These are phyloP conservation scores for Stagonosporopsis cucurbitacearum DNA, from an alignment of 2,329 filamentous ascomycete species.

Conservation along the genomic window DNA sequence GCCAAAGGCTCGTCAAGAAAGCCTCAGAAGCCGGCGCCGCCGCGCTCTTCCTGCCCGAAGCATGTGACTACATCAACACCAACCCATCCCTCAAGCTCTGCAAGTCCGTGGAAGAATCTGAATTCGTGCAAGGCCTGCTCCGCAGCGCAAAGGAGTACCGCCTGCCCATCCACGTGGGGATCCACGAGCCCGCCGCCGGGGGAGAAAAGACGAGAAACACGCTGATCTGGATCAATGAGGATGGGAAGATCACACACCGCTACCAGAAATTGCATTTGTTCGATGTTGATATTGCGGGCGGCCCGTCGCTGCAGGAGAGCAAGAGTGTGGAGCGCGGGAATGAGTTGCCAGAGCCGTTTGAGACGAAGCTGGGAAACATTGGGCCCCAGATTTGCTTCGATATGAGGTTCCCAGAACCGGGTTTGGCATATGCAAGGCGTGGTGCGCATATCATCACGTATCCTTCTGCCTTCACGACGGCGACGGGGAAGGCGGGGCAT, in stretches of 20 bases:
- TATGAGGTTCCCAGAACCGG: slow-evolving; percentile 80
- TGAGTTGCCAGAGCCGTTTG: slow-evolving; percentile 71
- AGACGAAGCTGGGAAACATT: slow-evolving; percentile 75
- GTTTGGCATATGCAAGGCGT: slow-evolving; percentile 68
- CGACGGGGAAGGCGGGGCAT: slow-evolving; percentile 78
- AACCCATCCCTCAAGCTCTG: slow-evolving; percentile 73
- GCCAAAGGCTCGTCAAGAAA: slow-evolving; percentile 72
- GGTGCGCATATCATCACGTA: slow-evolving; percentile 81
- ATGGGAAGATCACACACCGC: slow-evolving; percentile 63
- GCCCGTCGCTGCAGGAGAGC: slow-evolving; percentile 68
- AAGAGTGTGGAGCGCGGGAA: slow-evolving; percentile 65
- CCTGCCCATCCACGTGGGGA: slow-evolving; percentile 82
- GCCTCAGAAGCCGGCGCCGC: slow-evolving; percentile 79
- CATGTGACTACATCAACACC: slow-evolving; percentile 82
- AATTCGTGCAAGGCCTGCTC: slow-evolving; percentile 79
- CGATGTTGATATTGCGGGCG: slow-evolving; percentile 68
- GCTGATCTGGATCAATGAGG: slow-evolving; percentile 69
- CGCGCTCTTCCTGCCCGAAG: slow-evolving; percentile 91
- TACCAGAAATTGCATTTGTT: slow-evolving; percentile 96
- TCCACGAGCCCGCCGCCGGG: slow-evolving; percentile 64
- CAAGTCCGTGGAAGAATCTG: slow-evolving; percentile 67
- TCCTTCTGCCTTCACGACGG: slow-evolving; percentile 88
- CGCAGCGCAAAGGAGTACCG: slow-evolving; percentile 67
- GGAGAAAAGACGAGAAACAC: slow-evolving; percentile 66
- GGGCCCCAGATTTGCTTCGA: slow-evolving; percentile 91